Evolutionary conservation across 805 yeast species (phyloP).

Genomic region (Candida insectalens): DNA sequence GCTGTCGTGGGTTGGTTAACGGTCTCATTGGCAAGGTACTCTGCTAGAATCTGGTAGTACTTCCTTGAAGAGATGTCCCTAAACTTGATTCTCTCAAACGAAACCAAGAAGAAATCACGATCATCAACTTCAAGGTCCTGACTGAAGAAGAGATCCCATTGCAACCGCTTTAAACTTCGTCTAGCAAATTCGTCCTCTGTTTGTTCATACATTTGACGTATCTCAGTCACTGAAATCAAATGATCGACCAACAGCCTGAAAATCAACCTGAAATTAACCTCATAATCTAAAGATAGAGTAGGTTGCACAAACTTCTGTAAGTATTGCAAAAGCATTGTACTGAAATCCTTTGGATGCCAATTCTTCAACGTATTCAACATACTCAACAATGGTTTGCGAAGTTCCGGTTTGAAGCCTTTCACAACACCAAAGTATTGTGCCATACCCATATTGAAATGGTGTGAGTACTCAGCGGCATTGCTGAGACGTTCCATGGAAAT

Average conservation of each 20-base stretch:
- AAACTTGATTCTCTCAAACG: conserved; percentile 10
- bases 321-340: conserved; percentile 14
- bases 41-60: conserved; percentile 11
- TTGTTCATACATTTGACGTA: conserved; percentile 21
- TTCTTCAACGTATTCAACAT: conserved; percentile 22
- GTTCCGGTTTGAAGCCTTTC: conserved; percentile 12
- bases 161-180: conserved; percentile 10
- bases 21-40: conserved; percentile 6
- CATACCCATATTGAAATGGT: conserved; percentile 17
- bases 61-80: conserved; percentile 7
- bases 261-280: conserved; percentile 26
- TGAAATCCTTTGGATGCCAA: conserved; percentile 29
- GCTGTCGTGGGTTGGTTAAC: conserved; percentile 10
- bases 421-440: conserved; percentile 17
- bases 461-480: conserved; percentile 24
- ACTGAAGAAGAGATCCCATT: conserved; percentile 19
- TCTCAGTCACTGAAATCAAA: conserved; percentile 23
- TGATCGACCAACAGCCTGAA: conserved; percentile 28
- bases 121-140: conserved; percentile 9
- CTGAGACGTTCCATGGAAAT: conserved; percentile 18
- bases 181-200: conserved; percentile 12
- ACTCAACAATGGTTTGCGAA: conserved; percentile 5
- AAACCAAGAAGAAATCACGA: conserved; percentile 11
- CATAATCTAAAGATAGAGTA: conserved; percentile 25
- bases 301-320: conserved; percentile 20